Base-by-base conservation (phyloP, 1,139 yeast species). In the Diutina scorzettiae region DNA sequence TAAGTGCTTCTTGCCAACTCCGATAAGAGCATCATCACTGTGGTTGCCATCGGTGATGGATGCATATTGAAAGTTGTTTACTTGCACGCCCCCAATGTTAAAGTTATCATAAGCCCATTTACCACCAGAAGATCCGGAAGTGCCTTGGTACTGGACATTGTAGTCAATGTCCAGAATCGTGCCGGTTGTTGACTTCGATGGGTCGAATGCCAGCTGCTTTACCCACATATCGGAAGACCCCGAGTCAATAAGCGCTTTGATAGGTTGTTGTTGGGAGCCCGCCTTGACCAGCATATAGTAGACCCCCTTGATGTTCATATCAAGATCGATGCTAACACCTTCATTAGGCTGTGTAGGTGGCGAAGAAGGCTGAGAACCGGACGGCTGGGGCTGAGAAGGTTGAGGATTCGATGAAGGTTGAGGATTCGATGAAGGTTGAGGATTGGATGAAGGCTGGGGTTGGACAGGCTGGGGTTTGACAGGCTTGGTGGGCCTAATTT, bases 181-280 rank as follows among this genome's bases (percentile, higher is more conserved):
- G 14, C 19, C 30, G 3, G 30, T 14, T 9, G 29, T 16, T 9
- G 31, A 25, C 9, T 18, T 7, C 3, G 17, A 5, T 4, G 40
- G 40, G 40, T 37, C 31, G 18, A 18, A 37, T 23, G 14, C 31
- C 24, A 16, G 4, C 17, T 9, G 29, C 21, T 25, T 27, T 11
- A 28, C 27, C 41, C 41, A 37, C 32, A 37, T 20, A 23, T 37
- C 41, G 18, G 30, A 28, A 7, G 41, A 37, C 2, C 41, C 41
- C 4, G 32, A 28, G 31, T 37, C 41, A 9, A 37, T 28, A 14
- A 28, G 25, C 1, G 33, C 41, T 19, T 20, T 27, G 20, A 37
- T 21, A 11, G 19, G 20, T 5, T 4, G 8, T 19, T 34, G n/a
- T 16, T 34, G 27, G n/a, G 28, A 23, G 3, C 39, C 39, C 2